Evolutionary conservation across 768 basidiomycete species (phyloP).

Genomic region (Russula sp.): DNA sequence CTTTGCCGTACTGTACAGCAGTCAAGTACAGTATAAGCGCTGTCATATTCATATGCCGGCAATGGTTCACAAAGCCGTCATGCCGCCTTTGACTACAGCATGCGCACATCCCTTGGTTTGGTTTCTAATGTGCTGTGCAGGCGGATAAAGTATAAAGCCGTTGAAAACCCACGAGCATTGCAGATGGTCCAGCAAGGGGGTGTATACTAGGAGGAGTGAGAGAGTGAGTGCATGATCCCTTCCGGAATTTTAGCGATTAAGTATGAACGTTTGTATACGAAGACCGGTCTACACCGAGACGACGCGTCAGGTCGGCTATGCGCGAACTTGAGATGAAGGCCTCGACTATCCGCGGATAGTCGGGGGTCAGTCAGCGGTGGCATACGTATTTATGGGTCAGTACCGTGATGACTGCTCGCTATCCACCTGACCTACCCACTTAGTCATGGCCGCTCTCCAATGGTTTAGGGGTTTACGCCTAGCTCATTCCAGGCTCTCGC

Average conservation of each 20-base stretch:
- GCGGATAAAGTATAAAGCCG: too few relatives aligned
- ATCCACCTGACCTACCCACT: not conserved
- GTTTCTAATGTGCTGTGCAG: too few relatives aligned
- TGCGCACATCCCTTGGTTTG: too few relatives aligned
- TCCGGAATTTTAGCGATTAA: not conserved
- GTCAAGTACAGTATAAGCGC: too few relatives aligned
- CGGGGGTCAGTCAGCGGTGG: not conserved
- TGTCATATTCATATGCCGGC: too few relatives aligned
- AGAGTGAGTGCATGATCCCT: not conserved
- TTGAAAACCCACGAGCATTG: too few relatives aligned
- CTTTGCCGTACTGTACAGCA: too few relatives aligned
- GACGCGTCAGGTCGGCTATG: not conserved
- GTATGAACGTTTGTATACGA: not conserved
- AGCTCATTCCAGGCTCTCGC: not conserved
- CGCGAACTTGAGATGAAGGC: not conserved
- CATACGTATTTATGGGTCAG: not conserved
- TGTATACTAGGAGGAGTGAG: too few relatives aligned
- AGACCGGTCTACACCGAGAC: not conserved
- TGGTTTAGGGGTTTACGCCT: constrained; percentile 9
- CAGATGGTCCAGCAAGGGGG: too few relatives aligned
- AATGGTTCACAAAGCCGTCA: too few relatives aligned
- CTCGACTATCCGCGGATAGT: not conserved
- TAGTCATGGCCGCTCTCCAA: constrained; percentile 7
- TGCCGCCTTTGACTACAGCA: too few relatives aligned
- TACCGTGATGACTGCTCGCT: too few relatives aligned